A percentile compares a stretch with the other conserved stretches of the same genome.
phyloP scores from a whole-genome alignment of 495 filamentous ascomycete genomes.

The Tricharina praecox region DNA sequence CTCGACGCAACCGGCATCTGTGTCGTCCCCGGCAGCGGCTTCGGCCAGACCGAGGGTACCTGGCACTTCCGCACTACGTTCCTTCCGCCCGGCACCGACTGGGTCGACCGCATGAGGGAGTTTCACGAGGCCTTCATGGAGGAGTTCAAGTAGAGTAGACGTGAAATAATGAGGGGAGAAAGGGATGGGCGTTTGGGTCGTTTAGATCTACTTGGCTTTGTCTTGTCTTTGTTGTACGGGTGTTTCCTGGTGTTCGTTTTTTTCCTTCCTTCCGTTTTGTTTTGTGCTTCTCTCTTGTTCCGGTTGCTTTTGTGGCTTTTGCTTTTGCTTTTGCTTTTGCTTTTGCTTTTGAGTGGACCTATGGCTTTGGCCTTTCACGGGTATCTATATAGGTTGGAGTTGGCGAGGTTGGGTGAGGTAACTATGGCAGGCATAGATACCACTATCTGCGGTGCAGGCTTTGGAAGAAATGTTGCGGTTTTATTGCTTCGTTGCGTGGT shows the following conservation, averaged over 20 bases:
- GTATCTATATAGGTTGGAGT: no score
- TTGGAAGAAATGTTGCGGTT: no score
- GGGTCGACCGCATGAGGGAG: constrained; percentile 70
- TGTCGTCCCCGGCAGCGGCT: constrained; percentile 77
- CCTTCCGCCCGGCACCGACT: constrained; percentile 86
- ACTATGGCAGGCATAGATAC: no score
- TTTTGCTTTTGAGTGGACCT: no score
- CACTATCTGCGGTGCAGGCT: no score
- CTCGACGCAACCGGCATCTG: constrained; percentile 95
- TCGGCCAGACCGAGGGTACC: constrained; percentile 81
- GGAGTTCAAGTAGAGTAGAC: constrained; percentile 34
- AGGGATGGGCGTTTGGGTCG: background rate
- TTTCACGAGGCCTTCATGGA: constrained; percentile 89
- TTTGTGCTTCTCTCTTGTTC: no score
- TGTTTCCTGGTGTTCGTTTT: background rate
- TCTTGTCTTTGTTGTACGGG: background rate
- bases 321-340: no score
- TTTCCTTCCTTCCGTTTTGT: no score
- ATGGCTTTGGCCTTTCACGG: no score
- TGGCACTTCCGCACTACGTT: constrained; percentile 96
- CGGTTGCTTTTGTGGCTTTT: no score
- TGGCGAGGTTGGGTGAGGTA: no score
- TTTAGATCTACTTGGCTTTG: background rate
- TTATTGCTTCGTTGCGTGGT: no score
- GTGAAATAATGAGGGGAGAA: background rate